Evolutionary conservation across 202 grass and related monocot genomes (phyloP), one percentile per base, ranked within the genome.

Genomic region (Saccharum hybrid): DNA sequence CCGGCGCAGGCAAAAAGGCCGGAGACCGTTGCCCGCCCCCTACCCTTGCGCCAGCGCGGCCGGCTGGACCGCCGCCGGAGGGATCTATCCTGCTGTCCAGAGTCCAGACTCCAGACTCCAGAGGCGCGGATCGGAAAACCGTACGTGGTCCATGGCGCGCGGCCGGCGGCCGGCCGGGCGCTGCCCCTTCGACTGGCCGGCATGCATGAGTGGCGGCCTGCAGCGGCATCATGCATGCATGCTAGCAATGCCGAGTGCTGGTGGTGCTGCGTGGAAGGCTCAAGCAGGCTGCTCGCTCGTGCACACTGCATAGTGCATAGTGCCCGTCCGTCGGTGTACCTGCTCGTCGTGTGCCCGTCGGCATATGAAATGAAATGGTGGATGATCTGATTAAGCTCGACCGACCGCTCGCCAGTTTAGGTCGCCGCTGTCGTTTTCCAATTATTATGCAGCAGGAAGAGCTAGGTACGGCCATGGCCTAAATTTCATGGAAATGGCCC

Each of bases 401-500:
- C 15, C 7, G n/a, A 59, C 8, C n/a, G n/a, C n/a, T n/a, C n/a
- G n/a, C 8, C 26, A 6, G 71, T 66, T 65, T 52, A 63, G 68
- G 68, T 59, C 46, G 49, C 31, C 8, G 62, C 3, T 26, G 61
- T 59, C 59, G 19, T 66, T 14, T 69, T 59, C 49, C 19, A 22
- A 62, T 70, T 10, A 62, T 70, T 10, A 70, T 22, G 78, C 21
- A 48, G 28, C 36, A 6, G 41, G 30, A 42, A 16, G 14, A 11
- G 28, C 22, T 5, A 16, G 10, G 18, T 66, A 73, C 31, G 72
- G 51, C 13, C 5, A 1, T 34, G 61, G n/a, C 40, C 46, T 74
- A 74, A 74, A 74, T 79, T 83, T 61, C 68, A 23, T 38, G 14
- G 13, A 68, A 83, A 67, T 14, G 3, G 2, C 8, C 49, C 26